These are phyloP conservation scores for Camellia sinensis DNA, from an alignment of 148 eudicot species.

Conservation along the genomic window DNA sequence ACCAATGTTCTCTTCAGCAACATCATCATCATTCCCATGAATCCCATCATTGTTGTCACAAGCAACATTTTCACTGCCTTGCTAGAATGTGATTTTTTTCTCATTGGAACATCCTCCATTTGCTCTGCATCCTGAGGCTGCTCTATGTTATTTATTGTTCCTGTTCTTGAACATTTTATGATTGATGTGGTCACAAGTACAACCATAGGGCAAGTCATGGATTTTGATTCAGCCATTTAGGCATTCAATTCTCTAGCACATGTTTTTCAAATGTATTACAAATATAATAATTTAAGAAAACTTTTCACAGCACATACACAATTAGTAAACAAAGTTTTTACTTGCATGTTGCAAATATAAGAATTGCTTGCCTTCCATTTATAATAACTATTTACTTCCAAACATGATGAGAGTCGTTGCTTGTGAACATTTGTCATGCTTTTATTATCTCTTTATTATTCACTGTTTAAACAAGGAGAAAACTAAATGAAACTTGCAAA, in stretches of 20 bases:
- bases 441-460: too few species aligned
- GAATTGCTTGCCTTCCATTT: background rate
- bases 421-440: too few species aligned
- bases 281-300: background rate
- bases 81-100: background rate
- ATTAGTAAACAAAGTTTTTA: too few species aligned
- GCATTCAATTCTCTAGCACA: background rate
- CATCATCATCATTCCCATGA: background rate
- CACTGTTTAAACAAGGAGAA: too few species aligned
- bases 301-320: background rate
- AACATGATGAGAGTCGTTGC: too few species aligned
- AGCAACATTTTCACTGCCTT: background rate
- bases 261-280: background rate
- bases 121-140: background rate
- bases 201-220: too few species aligned
- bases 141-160: too few species aligned
- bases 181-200: background rate
- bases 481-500: too few species aligned
- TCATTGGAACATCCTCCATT: background rate
- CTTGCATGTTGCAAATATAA: background rate
- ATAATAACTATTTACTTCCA: too few species aligned
- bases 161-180: background rate
- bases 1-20: background rate
- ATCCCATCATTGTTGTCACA: background rate
- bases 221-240: too few species aligned